phyloP scores from a whole-genome alignment of 805 yeast genomes.

The Saccharomycopsis sp. region DNA sequence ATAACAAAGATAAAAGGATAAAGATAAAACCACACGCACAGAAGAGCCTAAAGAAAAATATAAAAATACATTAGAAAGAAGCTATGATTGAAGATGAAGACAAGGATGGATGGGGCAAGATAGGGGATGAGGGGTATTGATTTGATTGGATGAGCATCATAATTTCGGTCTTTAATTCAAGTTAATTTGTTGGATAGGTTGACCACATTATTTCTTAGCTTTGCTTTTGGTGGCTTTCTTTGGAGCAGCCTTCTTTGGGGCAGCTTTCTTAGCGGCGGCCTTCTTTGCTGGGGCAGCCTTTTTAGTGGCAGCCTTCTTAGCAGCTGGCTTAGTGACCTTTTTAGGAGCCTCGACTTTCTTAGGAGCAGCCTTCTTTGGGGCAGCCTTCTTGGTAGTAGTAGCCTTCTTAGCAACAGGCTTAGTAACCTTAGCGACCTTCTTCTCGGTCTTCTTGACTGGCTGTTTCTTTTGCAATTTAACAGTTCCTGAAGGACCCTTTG shows the following conservation, averaged over 20 bases:
- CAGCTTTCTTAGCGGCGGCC: constrained; percentile 26
- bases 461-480: constrained; percentile 47
- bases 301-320: constrained; percentile 28
- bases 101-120: too few relatives aligned
- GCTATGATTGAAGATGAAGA: neutral
- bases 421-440: constrained; percentile 26
- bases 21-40: neutral
- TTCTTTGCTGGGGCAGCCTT: constrained; percentile 26
- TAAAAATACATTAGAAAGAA: neutral
- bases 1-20: neutral
- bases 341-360: constrained; percentile 24
- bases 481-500: constrained; percentile 88
- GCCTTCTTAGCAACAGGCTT: constrained; percentile 28
- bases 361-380: constrained; percentile 26
- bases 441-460: constrained; percentile 31
- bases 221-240: constrained; percentile 24
- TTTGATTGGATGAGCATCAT: too few relatives aligned
- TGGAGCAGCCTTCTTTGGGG: constrained; percentile 29
- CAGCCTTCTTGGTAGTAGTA: constrained; percentile 23
- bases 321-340: constrained; percentile 20
- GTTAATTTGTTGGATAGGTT: neutral
- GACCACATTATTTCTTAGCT: constrained; percentile 21
- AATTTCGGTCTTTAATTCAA: too few relatives aligned
- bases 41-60: neutral
- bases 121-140: too few relatives aligned